Evolutionary conservation across 176 grass and related monocot species (phyloP), one percentile per base, ranked within the genome.

Genomic region (Phragmites australis): DNA sequence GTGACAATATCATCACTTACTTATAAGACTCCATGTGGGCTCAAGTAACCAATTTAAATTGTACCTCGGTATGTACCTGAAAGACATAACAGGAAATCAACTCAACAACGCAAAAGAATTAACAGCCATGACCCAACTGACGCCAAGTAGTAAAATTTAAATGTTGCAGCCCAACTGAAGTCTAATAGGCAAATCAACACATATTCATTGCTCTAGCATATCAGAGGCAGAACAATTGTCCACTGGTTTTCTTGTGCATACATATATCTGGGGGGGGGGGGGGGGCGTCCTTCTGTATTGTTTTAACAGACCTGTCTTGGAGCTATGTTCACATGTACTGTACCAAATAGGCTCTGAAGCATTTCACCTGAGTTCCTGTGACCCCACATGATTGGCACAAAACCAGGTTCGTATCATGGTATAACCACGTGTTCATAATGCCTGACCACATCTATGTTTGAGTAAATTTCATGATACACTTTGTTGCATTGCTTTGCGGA

Each of bases 21-120:
- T 92, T 87, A 95, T 99, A 82, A 99, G 60, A 70, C 83, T 34
- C 97, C 97, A 99, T 47, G 91, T 95, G 32, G 97, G 93, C 76
- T 89, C 88, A 78, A 99, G 90, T 67, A 99, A 88, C 97, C 97
- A 99, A 89, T 87, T 93, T 78, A 93, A 95, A 80, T 91, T 99
- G 80, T 99, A 99, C 79, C 88, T 91, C 0, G 92, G 96, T 46
- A 98, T 91, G 65, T 98, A 98, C 78, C 96, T 98, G 90, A 44
- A 70, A 82, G 32, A 37, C 32, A 58, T 60, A 70, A 75, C 34
- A 91, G 60, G 19, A 48, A 71, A 80, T 65, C 19, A 87, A 45
- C 51, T 54, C 67, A 88, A 47, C 12, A 72, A 42, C 12, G 26
- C 62, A 83, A 66, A 86, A 47, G 17, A 34, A 54, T 49, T n/a